Evolutionary conservation across 805 yeast genomes (phyloP).

Genomic region (Kodamaea leandrae): DNA sequence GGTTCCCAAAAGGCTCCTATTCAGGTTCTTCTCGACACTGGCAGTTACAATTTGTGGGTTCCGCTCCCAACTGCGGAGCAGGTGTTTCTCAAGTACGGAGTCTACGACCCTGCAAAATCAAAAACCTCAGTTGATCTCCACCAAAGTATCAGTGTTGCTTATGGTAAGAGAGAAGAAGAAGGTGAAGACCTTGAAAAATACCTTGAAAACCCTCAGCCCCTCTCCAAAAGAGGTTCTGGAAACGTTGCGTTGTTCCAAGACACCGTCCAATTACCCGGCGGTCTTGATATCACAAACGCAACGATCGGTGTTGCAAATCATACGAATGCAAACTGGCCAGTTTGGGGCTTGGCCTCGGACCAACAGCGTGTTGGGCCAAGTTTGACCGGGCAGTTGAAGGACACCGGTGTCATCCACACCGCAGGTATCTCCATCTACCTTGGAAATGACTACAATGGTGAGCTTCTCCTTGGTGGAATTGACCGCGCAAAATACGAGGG

Average conservation of each 20-base stretch:
- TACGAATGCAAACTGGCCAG: background rate
- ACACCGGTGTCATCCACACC: background rate
- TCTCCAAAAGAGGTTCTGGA: background rate
- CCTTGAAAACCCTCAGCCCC: too few species aligned
- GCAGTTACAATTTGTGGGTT: background rate
- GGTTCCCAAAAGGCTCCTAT: background rate
- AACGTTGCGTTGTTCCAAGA: background rate
- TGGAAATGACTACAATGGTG: slow-evolving; percentile 33
- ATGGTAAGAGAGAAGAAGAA: too few species aligned
- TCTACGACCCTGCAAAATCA: background rate
- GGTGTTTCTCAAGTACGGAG: background rate
- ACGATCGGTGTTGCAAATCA: background rate
- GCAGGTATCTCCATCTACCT: background rate
- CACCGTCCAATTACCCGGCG: background rate
- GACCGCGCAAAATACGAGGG: slow-evolving; percentile 64
- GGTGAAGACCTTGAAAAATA: background rate
- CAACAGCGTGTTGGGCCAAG: background rate
- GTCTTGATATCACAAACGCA: background rate
- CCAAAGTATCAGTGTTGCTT: too few species aligned
- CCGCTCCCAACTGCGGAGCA: background rate
- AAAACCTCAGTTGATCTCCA: background rate
- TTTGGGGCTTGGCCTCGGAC: background rate
- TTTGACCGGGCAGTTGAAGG: background rate
- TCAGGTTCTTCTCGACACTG: background rate
- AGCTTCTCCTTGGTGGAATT: slow-evolving; percentile 67